These are phyloP conservation scores for Dendryphion nanum DNA, from an alignment of 2,329 filamentous ascomycete genomes.

Conservation along the genomic window DNA sequence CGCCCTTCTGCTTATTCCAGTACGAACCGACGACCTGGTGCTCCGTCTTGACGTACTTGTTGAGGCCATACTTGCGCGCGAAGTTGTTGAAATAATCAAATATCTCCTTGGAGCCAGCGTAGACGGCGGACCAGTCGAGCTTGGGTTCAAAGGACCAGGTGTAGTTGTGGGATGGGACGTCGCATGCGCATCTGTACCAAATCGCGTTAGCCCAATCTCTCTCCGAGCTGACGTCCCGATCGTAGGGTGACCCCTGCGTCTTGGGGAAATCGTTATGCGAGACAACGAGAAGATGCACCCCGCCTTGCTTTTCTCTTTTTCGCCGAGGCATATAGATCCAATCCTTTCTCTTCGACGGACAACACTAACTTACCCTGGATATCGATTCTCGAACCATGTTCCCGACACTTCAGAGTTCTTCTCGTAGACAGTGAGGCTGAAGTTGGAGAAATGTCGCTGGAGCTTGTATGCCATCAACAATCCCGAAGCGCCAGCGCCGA, in stretches of 20 bases:
- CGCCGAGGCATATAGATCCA: too few species aligned
- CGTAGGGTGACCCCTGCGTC: too few species aligned
- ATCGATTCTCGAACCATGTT: slow-evolving; percentile 54
- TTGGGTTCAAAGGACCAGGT: slow-evolving; percentile 52
- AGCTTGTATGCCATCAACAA: slow-evolving; percentile 51
- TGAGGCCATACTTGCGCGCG: slow-evolving; percentile 40
- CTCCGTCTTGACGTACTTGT: slow-evolving; percentile 35
- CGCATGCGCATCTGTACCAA: slow-evolving; percentile 43
- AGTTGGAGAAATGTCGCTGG: slow-evolving; percentile 45
- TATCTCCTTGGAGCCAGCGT: slow-evolving; percentile 45
- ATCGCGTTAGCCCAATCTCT: slow-evolving; percentile 9
- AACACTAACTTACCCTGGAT: slow-evolving; percentile 36
- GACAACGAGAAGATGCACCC: too few species aligned
- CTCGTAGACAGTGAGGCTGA: slow-evolving; percentile 46
- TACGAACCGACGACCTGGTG: slow-evolving; percentile 33
- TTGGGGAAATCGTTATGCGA: too few species aligned
- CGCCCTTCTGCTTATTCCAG: slow-evolving; percentile 38
- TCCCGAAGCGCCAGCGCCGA: slow-evolving; percentile 51
- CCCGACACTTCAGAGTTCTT: slow-evolving; percentile 50
- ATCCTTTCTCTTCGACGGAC: too few species aligned
- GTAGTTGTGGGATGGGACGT: slow-evolving; percentile 55
- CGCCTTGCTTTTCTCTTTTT: too few species aligned
- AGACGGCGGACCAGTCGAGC: slow-evolving; percentile 43
- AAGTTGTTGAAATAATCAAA: slow-evolving; percentile 44
- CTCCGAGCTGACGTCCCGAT: too few species aligned